These are phyloP conservation scores for Fusarium nelsonii DNA, from an alignment of 2,329 filamentous ascomycete species.

Conservation along the genomic window DNA sequence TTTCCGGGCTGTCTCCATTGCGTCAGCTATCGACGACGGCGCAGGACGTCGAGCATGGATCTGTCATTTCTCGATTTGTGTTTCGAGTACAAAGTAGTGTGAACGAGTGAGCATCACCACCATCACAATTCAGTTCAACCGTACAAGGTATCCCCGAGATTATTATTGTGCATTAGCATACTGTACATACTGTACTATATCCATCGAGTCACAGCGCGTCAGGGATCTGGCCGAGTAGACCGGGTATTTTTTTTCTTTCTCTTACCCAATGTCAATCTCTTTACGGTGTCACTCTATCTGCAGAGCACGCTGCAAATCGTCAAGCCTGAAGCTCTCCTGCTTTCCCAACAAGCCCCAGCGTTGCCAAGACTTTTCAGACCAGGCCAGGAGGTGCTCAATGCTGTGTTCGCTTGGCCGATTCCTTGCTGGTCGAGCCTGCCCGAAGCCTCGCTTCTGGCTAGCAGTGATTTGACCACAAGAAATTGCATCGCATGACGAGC, in stretches of 20 bases:
- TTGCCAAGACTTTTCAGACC: conserved; percentile 40
- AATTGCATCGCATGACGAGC: conserved; percentile 39
- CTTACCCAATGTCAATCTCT: conserved; percentile 35
- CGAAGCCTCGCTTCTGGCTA: conserved; percentile 17
- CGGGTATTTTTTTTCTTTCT: conserved; percentile 25
- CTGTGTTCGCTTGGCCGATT: conserved; percentile 29
- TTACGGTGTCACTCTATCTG: conserved; percentile 31
- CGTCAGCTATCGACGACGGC: conserved; percentile 35
- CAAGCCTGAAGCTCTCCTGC: conserved; percentile 23
- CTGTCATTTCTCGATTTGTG: conserved; percentile 19
- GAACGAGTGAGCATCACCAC: conserved; percentile 11
- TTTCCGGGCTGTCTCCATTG: conserved; percentile 37
- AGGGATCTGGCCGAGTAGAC: conserved; percentile 28
- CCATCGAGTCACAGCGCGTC: conserved; percentile 16
- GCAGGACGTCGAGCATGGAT: conserved; percentile 16
- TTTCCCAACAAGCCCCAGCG: conserved; percentile 36
- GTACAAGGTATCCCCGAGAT: conserved; percentile 14
- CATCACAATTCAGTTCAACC: conserved; percentile 15
- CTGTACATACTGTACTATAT: conserved; percentile 8
- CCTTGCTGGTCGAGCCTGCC: conserved; percentile 22
- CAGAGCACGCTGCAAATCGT: conserved; percentile 34
- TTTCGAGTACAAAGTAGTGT: neutral
- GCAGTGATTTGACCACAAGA: conserved; percentile 31
- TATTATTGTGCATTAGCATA: conserved; percentile 15
- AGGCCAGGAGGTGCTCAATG: conserved; percentile 38